A percentile compares a stretch with the other conserved stretches of the same genome.
Evolutionary conservation across 306 rosid species (phyloP).

Genomic region (Malus orientalis): DNA sequence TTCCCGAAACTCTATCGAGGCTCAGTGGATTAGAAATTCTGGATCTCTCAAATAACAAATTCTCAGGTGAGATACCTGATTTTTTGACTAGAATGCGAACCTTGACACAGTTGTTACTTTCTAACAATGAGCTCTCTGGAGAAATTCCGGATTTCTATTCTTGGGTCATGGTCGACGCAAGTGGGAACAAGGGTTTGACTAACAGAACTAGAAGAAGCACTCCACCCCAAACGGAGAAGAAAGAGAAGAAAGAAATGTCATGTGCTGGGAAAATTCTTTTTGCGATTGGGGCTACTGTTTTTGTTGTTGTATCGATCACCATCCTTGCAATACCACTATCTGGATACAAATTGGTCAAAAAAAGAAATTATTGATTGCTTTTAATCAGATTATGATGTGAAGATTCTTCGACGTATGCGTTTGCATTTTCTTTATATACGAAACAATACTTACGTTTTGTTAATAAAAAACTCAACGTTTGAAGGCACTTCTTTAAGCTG

Average conservation of each 20-base stretch:
- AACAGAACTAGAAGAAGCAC: not conserved
- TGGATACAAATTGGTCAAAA: constrained; percentile 8
- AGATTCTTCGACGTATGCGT: too few species aligned
- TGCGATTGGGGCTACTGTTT: constrained; percentile 2
- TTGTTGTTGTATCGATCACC: not conserved
- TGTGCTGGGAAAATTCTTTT: not conserved
- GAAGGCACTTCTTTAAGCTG: too few species aligned
- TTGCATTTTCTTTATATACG: too few species aligned
- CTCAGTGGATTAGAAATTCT: constrained; percentile 40
- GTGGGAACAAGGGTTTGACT: constrained; percentile 20
- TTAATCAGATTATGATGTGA: too few species aligned
- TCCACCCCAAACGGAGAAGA: not conserved
- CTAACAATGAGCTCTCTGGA: constrained; percentile 58
- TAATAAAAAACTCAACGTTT: too few species aligned
- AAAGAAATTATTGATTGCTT: too few species aligned
- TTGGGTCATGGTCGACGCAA: not conserved
- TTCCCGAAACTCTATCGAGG: constrained; percentile 26
- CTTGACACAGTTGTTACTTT: constrained; percentile 50
- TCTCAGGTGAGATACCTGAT: constrained; percentile 50
- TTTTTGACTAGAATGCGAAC: constrained; percentile 15
- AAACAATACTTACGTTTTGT: too few species aligned
- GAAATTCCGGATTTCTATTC: constrained; percentile 16
- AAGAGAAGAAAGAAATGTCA: constrained; percentile 14
- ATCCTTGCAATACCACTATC: constrained; percentile 26
- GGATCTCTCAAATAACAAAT: constrained; percentile 76